Evolutionary conservation across 2,329 filamentous ascomycete genomes (phyloP), one percentile per base, ranked within the genome.

Genomic region (Aspergillus unguis): DNA sequence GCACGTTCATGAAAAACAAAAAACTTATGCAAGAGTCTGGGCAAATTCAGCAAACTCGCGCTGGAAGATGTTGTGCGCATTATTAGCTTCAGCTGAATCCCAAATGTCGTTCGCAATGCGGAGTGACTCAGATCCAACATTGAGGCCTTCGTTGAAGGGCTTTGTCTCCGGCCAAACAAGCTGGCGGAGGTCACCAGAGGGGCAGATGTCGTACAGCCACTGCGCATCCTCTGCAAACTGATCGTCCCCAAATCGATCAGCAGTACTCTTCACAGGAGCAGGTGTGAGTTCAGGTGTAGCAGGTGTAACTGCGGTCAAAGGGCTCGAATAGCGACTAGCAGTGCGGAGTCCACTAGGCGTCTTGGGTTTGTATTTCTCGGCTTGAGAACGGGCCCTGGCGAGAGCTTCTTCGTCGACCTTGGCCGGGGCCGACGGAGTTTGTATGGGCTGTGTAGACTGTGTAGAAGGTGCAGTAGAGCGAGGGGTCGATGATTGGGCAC

Each of bases 311-410:
- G 52, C 51, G 23, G 54, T 55, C 43, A 61, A 31, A 45, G 61
- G 64, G 42, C 57, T 65, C 5, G 63, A 58, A 40, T 65, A 66
- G 9, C 62, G 62, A 43, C 62, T 61, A n/a, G 68, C 58, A 40
- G 70, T 67, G 40, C 73, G 70, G 36, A 76, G 68, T 4, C 71
- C 65, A 54, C 73, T 75, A 3, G 73, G 72, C 5, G 66, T 71
- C 54, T 72, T 73, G 1, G 75, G 74, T 42, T 72, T 73, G 62
- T 75, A 74, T 40, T 70, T 71, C 55, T 75, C 67, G 2, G 70
- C 70, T 41, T 67, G 65, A 38, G 65, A 65, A 37, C 71, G 67
- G 42, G 63, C 68, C 47, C 65, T 67, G n/a, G 63, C 69, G n/a
- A 73, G 64, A 17, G 68, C 67, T 11, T 62, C 56, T 7, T 59